A percentile compares a stretch with the other conserved stretches of the same genome.
Conservation (phyloP, 768 basidiomycete genomes). For the Panellus pusillus region DNA sequence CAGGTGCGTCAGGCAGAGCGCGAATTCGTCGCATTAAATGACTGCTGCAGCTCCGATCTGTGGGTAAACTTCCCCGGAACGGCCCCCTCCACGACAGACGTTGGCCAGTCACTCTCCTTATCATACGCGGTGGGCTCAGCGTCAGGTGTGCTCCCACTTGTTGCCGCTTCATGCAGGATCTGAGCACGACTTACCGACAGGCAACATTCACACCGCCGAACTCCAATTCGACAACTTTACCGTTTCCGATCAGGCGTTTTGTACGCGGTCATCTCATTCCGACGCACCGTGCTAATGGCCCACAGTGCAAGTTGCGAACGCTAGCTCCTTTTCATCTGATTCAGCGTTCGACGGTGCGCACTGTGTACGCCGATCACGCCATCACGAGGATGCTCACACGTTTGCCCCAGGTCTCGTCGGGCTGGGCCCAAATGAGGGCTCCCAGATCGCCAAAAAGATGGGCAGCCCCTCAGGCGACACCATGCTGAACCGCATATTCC, state of each 20-base stretch:
- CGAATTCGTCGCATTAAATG: too few relatives aligned
- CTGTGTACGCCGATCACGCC: constrained; percentile 31
- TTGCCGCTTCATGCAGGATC: neutral
- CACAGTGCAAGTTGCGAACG: constrained; percentile 41
- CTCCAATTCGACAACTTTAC: constrained; percentile 46
- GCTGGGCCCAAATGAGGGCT: constrained; percentile 63
- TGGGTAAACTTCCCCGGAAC: constrained; percentile 49
- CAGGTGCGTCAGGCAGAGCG: constrained; percentile 43
- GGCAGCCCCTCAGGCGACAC: constrained; percentile 44
- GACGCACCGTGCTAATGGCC: neutral
- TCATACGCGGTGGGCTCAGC: constrained; percentile 57
- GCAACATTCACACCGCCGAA: constrained; percentile 43
- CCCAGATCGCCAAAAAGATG: constrained; percentile 40
- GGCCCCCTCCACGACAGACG: constrained; percentile 37
- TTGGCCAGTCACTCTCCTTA: constrained; percentile 32
- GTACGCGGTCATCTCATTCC: constrained; percentile 34
- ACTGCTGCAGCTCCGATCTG: constrained; percentile 57
- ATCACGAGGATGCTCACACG: constrained; percentile 29
- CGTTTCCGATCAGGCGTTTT: constrained; percentile 45
- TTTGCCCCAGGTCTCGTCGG: constrained; percentile 43
- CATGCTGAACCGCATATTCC: constrained; percentile 65
- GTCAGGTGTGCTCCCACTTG: constrained; percentile 36
- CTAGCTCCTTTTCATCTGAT: constrained; percentile 18
- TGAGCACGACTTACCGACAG: constrained; percentile 25
- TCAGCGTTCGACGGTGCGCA: constrained; percentile 14